Conservation (phyloP, 148 eudicot genomes). For the Heliosperma pusillum region DNA sequence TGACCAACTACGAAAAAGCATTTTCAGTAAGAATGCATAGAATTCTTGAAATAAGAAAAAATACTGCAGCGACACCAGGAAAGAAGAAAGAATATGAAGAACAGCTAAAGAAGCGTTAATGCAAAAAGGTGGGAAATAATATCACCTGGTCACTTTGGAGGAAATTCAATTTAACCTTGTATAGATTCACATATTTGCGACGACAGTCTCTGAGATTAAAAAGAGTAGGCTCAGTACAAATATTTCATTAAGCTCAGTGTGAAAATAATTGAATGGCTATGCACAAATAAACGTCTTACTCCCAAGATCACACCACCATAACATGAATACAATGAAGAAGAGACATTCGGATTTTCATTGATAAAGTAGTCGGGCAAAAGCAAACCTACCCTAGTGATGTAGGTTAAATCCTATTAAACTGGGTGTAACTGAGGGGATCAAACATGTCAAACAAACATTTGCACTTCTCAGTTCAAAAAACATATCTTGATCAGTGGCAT, state of each 20-base stretch:
- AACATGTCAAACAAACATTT: neutral
- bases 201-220: constrained; percentile 48
- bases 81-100: neutral
- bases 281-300: neutral
- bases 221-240: constrained; percentile 14
- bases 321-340: no score
- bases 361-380: neutral
- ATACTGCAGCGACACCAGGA: neutral
- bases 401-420: neutral
- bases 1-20: neutral
- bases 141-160: constrained; percentile 83
- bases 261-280: neutral
- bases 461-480: neutral
- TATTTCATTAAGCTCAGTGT: constrained; percentile 7
- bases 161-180: constrained; percentile 74
- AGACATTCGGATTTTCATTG: neutral
- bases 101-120: neutral
- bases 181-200: constrained; percentile 82
- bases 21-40: neutral
- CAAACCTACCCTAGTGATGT: neutral
- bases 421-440: neutral
- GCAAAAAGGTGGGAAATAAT: constrained; percentile 5
- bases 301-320: neutral
- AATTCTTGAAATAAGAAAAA: neutral
- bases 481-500: neutral